phyloP scores from a whole-genome alignment of 345 rosid species.

The Ceriops decandra region DNA sequence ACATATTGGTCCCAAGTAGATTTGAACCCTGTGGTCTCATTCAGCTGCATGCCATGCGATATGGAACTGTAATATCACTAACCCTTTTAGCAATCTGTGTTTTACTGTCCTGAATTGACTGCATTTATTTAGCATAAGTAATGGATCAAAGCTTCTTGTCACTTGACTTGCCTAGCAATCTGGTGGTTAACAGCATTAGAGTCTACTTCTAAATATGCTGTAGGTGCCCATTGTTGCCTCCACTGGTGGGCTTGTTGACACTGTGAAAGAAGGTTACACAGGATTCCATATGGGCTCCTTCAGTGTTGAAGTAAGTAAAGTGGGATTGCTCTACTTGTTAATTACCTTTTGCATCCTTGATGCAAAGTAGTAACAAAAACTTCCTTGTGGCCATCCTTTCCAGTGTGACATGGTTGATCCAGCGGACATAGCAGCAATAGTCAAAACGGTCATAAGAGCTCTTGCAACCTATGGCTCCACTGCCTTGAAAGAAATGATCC shows the following conservation, averaged over 20 bases:
- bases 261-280: conserved; percentile 82
- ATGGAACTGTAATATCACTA: conserved; percentile 62
- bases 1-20: conserved; percentile 77
- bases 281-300: conserved; percentile 93
- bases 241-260: conserved; percentile 95
- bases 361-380: conserved; percentile 3
- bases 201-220: neutral
- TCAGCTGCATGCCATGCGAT: conserved; percentile 94
- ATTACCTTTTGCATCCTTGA: neutral
- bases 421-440: conserved; percentile 66
- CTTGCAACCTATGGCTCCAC: conserved; percentile 52
- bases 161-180: neutral
- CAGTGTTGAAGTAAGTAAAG: conserved; percentile 54
- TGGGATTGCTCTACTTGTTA: neutral
- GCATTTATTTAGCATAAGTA: neutral
- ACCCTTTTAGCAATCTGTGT: neutral
- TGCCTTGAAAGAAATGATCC: conserved; percentile 66
- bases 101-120: neutral
- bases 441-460: conserved; percentile 55
- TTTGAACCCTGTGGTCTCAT: conserved; percentile 99
- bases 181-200: neutral
- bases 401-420: conserved; percentile 85
- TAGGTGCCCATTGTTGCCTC: conserved; percentile 87
- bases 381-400: neutral
- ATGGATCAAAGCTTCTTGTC: neutral